Percentiles rank a stretch among this genome's conserved stretches.
Conservation (phyloP, 192 early-diverging fungal genomes). For the Backusella psychrophila region DNA sequence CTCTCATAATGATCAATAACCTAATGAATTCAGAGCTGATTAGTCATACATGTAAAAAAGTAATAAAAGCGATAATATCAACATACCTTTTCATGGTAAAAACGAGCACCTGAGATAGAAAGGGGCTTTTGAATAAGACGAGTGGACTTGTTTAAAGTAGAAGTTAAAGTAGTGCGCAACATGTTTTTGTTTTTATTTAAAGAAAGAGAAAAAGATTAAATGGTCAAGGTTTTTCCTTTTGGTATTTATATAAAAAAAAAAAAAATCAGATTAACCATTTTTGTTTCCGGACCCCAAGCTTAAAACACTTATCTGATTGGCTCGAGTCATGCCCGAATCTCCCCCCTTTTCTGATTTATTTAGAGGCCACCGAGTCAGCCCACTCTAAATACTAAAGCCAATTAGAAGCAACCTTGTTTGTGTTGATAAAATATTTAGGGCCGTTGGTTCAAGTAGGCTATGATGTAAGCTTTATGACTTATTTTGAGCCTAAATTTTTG, state of each 20-base stretch:
- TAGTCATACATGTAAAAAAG: not conserved
- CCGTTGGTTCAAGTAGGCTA: not conserved
- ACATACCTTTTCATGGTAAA: conserved; percentile 32
- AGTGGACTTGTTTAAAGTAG: not conserved
- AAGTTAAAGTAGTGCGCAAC: conserved; percentile 16
- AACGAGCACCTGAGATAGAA: conserved; percentile 15
- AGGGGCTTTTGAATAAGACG: conserved; percentile 19
- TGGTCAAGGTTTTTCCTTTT: not conserved
- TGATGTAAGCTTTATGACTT: not conserved
- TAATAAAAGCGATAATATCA: not conserved
- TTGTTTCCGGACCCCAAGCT: not conserved
- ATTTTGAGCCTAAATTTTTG: not conserved
- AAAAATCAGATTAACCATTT: not conserved
- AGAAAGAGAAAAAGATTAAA: not conserved
- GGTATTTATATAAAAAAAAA: conserved; percentile 5
- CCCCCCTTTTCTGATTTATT: not conserved
- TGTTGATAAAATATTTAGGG: not conserved
- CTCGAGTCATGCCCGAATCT: not conserved
- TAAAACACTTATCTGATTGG: not conserved
- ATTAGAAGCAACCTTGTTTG: not conserved
- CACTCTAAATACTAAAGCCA: not conserved
- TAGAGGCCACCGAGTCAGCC: not conserved
- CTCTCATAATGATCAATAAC: conserved; percentile 98
- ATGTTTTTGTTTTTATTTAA: not conserved
- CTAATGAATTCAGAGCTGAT: conserved; percentile 29